Conservation (phyloP, 2,329 filamentous ascomycete genomes). For the Alternaria brassicae region DNA sequence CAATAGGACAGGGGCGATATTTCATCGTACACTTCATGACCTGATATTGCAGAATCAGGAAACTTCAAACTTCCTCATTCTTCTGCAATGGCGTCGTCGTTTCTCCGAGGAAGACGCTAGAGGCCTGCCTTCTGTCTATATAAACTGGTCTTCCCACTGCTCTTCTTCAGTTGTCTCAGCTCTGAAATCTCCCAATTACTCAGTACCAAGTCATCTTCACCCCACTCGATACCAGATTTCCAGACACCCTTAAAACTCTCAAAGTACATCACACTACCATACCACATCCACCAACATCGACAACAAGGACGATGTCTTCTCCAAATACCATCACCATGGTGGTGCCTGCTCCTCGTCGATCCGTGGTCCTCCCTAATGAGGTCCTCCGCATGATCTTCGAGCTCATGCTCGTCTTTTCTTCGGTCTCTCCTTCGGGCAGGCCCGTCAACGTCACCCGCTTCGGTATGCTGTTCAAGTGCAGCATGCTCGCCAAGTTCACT, state of each 20-base stretch:
- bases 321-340: constrained; percentile 10
- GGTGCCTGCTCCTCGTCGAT: constrained; percentile 4
- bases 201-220: not conserved
- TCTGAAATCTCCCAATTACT: not conserved
- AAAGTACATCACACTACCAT: not conserved
- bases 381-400: constrained; percentile 22
- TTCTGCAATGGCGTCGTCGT: not conserved
- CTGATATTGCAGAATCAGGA: not conserved
- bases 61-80: not conserved
- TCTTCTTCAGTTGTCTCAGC: not conserved
- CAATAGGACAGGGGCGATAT: not conserved
- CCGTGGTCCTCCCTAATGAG: constrained; percentile 22
- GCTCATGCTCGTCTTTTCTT: not conserved
- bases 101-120: not conserved
- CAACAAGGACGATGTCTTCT: constrained; percentile 7
- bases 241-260: not conserved
- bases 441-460: constrained; percentile 7
- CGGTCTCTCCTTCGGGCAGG: not conserved
- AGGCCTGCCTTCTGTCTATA: constrained; percentile 5
- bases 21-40: not conserved
- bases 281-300: not conserved
- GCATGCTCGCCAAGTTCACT: constrained; percentile 20
- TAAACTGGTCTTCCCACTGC: not conserved
- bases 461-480: constrained; percentile 9
- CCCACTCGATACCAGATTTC: not conserved